Conservation (phyloP, 148 eudicot genomes). For the Rhododendron mucronatum region DNA sequence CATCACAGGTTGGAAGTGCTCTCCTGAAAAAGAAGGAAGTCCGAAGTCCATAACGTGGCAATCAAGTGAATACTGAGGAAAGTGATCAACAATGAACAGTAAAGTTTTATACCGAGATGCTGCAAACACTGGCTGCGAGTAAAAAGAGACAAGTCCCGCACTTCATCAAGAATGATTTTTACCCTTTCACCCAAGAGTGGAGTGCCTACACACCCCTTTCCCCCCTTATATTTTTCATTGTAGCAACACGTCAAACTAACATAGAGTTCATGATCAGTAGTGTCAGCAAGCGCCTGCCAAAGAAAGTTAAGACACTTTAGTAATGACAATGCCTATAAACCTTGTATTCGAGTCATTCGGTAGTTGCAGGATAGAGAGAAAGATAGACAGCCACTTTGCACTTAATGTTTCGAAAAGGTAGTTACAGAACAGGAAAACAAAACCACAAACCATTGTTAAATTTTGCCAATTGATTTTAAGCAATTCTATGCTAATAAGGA, state of each 20-base stretch:
- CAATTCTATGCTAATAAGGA: not conserved
- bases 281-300: constrained; percentile 70
- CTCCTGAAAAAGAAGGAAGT: constrained; percentile 40
- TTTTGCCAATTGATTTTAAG: not conserved
- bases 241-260: constrained; percentile 69
- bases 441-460: not conserved
- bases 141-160: constrained; percentile 53
- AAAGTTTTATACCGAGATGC: constrained; percentile 63
- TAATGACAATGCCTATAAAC: not conserved
- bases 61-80: constrained; percentile 7
- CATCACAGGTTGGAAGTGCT: constrained; percentile 77
- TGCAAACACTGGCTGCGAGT: constrained; percentile 71
- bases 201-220: constrained; percentile 92
- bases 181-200: constrained; percentile 91
- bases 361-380: not conserved
- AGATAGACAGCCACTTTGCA: not conserved
- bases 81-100: not conserved
- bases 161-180: constrained; percentile 81
- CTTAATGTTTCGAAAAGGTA: not conserved
- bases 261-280: constrained; percentile 85
- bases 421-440: not conserved
- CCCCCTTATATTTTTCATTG: constrained; percentile 52
- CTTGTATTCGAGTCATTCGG: not conserved
- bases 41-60: not conserved
- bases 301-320: not conserved